These are phyloP conservation scores for Talaromyces sp. DNA, from an alignment of 2,329 filamentous ascomycete species.

Conservation along the genomic window DNA sequence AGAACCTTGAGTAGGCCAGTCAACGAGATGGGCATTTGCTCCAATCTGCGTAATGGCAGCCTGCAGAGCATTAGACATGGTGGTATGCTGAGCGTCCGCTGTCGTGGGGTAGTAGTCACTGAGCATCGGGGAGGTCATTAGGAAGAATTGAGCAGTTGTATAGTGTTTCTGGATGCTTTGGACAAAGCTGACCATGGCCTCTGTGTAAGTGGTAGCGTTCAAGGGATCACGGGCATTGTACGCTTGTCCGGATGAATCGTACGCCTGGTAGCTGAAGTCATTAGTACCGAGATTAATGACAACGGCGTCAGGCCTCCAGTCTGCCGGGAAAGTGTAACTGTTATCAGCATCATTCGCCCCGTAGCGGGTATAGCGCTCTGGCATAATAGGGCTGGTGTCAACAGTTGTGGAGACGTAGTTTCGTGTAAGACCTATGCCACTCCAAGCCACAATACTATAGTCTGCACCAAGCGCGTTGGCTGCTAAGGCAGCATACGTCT, in stretches of 20 bases:
- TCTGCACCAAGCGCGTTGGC: conserved; percentile 2
- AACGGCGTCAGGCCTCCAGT: conserved; percentile 9
- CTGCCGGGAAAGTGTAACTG: conserved; percentile 10
- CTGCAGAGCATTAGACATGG: conserved; percentile 4
- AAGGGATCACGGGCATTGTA: conserved; percentile 9
- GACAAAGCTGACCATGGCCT: conserved; percentile 13
- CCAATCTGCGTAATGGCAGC: conserved; percentile 6
- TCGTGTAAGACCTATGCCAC: conserved; percentile 5
- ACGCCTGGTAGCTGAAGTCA: conserved; percentile 7
- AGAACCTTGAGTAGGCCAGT: conserved; percentile 17
- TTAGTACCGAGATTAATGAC: conserved; percentile 18
- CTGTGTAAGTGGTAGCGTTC: not conserved
- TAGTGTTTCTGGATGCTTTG: conserved; percentile 12
- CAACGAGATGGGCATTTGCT: conserved; percentile 13
- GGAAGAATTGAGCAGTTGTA: conserved; percentile 3
- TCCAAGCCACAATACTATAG: conserved; percentile 18
- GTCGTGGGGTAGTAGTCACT: conserved; percentile 9
- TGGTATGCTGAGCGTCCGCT: conserved; percentile 13
- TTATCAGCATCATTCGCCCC: conserved; percentile 9
- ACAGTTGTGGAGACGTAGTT: conserved; percentile 6
- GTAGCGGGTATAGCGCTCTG: conserved; percentile 14
- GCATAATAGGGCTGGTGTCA: conserved; percentile 14
- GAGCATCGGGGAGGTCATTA: conserved; percentile 18
- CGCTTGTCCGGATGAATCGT: not conserved
- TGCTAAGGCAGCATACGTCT: conserved; percentile 12